phyloP scores from a whole-genome alignment of 768 basidiomycete species.

The Xerocomus spinulosus region DNA sequence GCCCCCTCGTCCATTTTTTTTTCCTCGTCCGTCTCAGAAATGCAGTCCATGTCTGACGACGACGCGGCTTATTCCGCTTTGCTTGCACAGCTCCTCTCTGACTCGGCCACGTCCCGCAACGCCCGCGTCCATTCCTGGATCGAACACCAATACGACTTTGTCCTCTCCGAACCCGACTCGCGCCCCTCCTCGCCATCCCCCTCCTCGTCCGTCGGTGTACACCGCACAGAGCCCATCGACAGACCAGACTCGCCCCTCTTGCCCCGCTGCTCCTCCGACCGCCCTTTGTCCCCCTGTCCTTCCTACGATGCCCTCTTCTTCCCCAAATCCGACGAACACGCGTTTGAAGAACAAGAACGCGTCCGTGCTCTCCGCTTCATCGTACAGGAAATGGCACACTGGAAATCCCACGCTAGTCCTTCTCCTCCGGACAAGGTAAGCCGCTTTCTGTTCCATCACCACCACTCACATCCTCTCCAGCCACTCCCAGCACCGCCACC shows the following conservation, averaged over 20 bases:
- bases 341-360: conserved; percentile 29
- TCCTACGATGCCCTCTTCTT: conserved; percentile 36
- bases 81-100: conserved; percentile 27
- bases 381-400: conserved; percentile 34
- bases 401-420: conserved; percentile 12
- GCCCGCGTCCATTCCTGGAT: conserved; percentile 33
- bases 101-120: conserved; percentile 20
- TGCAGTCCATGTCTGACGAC: conserved; percentile 29
- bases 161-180: conserved; percentile 21
- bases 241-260: conserved; percentile 30
- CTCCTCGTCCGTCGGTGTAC: conserved; percentile 29
- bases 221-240: conserved; percentile 20
- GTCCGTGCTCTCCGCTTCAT: conserved; percentile 34
- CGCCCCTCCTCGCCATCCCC: conserved; percentile 13
- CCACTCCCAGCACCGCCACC: conserved; percentile 23
- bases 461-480: conserved; percentile 9
- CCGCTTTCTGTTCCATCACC: neutral
- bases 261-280: conserved; percentile 23
- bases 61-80: conserved; percentile 28
- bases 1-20: neutral
- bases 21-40: neutral
- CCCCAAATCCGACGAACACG: conserved; percentile 12
- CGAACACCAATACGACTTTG: conserved; percentile 35
- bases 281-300: conserved; percentile 22
- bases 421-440: conserved; percentile 16